phyloP scores from a whole-genome alignment of 495 filamentous ascomycete genomes.

The Lophiostoma macrostomum region DNA sequence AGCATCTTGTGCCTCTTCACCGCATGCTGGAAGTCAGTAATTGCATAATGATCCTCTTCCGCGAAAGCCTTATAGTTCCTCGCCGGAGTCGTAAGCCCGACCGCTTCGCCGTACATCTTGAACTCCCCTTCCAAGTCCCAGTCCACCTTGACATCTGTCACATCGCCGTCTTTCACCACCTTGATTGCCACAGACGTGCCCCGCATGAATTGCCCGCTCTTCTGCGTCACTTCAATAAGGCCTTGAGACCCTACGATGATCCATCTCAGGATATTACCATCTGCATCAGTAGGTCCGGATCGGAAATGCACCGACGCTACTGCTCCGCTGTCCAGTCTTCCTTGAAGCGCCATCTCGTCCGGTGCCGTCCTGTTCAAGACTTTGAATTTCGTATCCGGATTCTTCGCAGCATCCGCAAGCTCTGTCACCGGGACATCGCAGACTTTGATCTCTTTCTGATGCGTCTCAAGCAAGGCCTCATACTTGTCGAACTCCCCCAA shows the following conservation, averaged over 20 bases:
- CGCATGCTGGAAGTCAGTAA: slow-evolving; percentile 45
- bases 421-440: slow-evolving; percentile 36
- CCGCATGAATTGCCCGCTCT: slow-evolving; percentile 39
- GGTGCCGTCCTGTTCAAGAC: slow-evolving; percentile 50
- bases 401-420: no score
- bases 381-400: no score
- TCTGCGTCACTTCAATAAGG: slow-evolving; percentile 50
- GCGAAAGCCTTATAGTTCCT: slow-evolving; percentile 52
- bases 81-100: slow-evolving; percentile 48
- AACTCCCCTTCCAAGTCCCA: slow-evolving; percentile 42
- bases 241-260: slow-evolving; percentile 54
- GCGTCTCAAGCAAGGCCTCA: no score
- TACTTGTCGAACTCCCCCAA: no score
- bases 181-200: slow-evolving; percentile 42
- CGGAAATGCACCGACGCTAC: slow-evolving; percentile 48
- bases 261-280: slow-evolving; percentile 51
- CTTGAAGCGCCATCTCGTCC: slow-evolving; percentile 49
- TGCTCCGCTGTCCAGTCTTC: slow-evolving; percentile 43
- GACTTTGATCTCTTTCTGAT: slow-evolving; percentile 49
- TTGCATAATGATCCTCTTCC: slow-evolving; percentile 34
- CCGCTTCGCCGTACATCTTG: slow-evolving; percentile 31
- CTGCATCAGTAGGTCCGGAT: slow-evolving; percentile 50
- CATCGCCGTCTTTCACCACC: slow-evolving; percentile 40
- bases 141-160: slow-evolving; percentile 46
- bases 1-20: slow-evolving; percentile 41